Base-by-base conservation (phyloP, 148 eudicot genomes). In the Drosera capensis region DNA sequence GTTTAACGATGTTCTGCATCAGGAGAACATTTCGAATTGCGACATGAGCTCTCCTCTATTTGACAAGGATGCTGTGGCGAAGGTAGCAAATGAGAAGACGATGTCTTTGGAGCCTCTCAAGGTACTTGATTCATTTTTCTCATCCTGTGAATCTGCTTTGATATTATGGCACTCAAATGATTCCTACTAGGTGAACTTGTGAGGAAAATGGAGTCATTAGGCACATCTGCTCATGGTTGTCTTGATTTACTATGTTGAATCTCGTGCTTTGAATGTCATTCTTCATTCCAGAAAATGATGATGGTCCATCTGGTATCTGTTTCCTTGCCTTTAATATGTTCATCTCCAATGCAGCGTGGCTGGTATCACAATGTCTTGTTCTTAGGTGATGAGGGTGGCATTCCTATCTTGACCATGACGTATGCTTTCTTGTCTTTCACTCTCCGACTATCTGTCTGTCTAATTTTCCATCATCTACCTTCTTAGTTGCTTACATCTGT, bases 321-420 rank as follows among this genome's bases (percentile, higher is more conserved):
- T 47, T 40, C 11, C 17, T 15, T 45, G 7, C 34, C 29, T 13
- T 45, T 1, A 13, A 46, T 18, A 46, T 43, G 7, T 26, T 29
- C 28, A n/a, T 59, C 23, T 42, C 55, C 40, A 18, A 29, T 67
- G 72, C 84, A 90, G 99, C 48, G 41, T 3, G 82, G 86, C n/a
- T 92, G 95, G 99, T 92, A 92, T 60, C 77, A 67, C 39, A 78
- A 79, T 12, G 82, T 78, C 1, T 66, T 81, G 47, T 71, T 60
- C 52, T 24, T 92, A 65, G 95, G 95, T 14, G 76, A 74, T 55
- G 95, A 92, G 70, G 58, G 65, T 23, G 80, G 61, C 48, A 68
- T 81, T 48, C 94, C 99, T 18, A 79, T 85, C 38, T 59, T 92
- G 43, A 85, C 99, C 51, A 80, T 92, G 94, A 92, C 99, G 99